phyloP scores from a whole-genome alignment of 164 flowering plant genomes.

The Stephania cephalantha region DNA sequence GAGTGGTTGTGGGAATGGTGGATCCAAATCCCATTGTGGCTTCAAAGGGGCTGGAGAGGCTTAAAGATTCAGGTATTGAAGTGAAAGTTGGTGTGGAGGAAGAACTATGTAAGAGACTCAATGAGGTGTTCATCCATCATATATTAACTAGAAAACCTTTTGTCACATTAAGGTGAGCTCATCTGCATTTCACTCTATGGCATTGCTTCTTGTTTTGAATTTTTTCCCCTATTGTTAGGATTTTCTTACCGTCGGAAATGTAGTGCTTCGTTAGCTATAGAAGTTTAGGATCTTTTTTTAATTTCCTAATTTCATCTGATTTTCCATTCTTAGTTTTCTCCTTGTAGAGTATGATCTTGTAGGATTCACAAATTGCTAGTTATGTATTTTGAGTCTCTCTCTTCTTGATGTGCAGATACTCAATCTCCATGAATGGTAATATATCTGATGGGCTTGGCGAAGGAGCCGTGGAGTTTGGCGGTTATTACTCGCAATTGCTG shows the following conservation, averaged over 20 bases:
- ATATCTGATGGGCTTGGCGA: conserved; percentile 50
- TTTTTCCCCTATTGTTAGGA: not conserved
- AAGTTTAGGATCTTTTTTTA: too few relatives aligned
- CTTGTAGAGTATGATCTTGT: too few relatives aligned
- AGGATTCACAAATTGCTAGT: too few relatives aligned
- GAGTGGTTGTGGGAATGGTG: conserved; percentile 90
- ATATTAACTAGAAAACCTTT: conserved; percentile 84
- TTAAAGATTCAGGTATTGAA: conserved; percentile 69
- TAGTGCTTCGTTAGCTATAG: not conserved
- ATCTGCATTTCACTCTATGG: not conserved
- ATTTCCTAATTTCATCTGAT: too few relatives aligned
- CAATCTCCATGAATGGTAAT: conserved; percentile 63
- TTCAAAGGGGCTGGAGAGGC: conserved; percentile 65
- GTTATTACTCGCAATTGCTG: conserved; percentile 67
- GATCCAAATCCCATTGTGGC: conserved; percentile 95
- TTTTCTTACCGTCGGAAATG: not conserved
- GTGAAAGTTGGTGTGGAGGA: conserved; percentile 82
- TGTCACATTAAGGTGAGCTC: conserved; percentile 58
- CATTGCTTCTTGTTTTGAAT: not conserved
- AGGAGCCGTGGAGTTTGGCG: conserved; percentile 49
- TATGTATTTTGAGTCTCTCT: not conserved
- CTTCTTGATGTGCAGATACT: conserved; percentile 42
- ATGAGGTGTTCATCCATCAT: conserved; percentile 70
- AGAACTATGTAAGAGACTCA: conserved; percentile 68
- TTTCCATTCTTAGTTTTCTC: too few relatives aligned